Percentiles rank a stretch among this genome's conserved stretches.
Conservation (phyloP, 768 basidiomycete genomes). For the Trametes sanguinea region DNA sequence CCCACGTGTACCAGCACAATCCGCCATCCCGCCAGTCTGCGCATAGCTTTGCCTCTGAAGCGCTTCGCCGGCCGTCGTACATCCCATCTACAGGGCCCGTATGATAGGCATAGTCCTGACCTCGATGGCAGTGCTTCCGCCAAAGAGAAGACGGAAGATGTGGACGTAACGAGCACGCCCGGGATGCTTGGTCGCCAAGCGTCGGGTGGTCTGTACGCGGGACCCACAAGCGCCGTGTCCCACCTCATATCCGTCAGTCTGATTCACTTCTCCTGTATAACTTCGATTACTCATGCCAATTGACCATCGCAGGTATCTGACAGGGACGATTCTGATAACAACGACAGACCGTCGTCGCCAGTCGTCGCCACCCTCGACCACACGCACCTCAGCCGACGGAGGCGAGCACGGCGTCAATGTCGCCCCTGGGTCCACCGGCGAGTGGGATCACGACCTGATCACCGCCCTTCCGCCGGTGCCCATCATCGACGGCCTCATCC, state of each 20-base stretch:
- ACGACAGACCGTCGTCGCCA: conserved; percentile 13
- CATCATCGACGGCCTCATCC: conserved; percentile 70
- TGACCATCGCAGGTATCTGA: conserved; percentile 11
- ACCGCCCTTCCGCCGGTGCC: conserved; percentile 63
- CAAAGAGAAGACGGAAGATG: conserved; percentile 11
- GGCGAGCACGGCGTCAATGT: conserved; percentile 39
- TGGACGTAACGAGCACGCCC: conserved; percentile 43
- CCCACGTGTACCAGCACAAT: conserved; percentile 49
- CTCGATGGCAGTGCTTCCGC: conserved; percentile 50
- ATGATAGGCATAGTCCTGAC: conserved; percentile 53
- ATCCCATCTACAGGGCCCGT: conserved; percentile 3
- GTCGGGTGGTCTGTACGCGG: conserved; percentile 72
- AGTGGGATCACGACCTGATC: conserved; percentile 76
- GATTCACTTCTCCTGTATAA: conserved; percentile 41
- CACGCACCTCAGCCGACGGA: conserved; percentile 39
- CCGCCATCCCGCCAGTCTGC: conserved; percentile 18
- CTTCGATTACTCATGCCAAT: conserved; percentile 11
- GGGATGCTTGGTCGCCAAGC: conserved; percentile 68
- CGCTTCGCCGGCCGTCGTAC: conserved; percentile 31
- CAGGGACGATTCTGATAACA: conserved; percentile 28
- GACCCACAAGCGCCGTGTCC: conserved; percentile 75
- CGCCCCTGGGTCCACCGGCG: conserved; percentile 26
- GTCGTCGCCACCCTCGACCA: conserved; percentile 21
- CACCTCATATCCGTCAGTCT: conserved; percentile 61
- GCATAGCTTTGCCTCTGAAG: conserved; percentile 26